Base-by-base conservation (phyloP, 345 rosid species). In the Balakata baccata region DNA sequence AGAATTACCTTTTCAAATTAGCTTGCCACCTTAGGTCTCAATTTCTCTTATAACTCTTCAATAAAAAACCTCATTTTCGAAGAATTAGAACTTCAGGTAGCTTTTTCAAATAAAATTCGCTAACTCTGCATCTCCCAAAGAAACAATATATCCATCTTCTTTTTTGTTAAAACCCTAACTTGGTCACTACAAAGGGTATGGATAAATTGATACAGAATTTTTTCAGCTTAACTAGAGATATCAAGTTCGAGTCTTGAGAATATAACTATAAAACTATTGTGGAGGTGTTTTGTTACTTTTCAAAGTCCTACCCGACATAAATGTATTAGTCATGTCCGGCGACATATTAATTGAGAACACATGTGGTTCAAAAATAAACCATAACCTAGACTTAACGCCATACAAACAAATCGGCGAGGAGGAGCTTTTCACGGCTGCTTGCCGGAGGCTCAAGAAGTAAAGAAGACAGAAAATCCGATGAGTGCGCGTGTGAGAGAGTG, bases 401-500 rank as follows among this genome's bases (percentile, higher is more conserved):
- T 29, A 29, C 34, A n/a, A 80, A 66, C 74, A 70, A 75, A 81
- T 63, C 29, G 57, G 12, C 60, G 53, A 84, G 34, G 79, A 73
- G 76, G 65, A 29, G 72, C 57, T 56, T 68, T 69, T 38, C 74
- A 69, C 49, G 69, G 69, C 41, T 46, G 64, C 17, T 46, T 72
- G 50, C 76, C 71, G 64, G 80, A 69, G 6, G 56, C 51, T 29
- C 18, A 23, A 22, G 10, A 22, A 56, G 10, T 7, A 20, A 39
- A 59, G 43, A 56, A 34, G 34, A 1, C 7, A 4, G 8, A 18
- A 58, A 75, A 63, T n/a, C n/a, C n/a, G n/a, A n/a, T n/a, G 70
- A 77, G 72, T 22, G 73, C 86, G 83, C 84, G 89, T 82, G 85
- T 65, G 83, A 58, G 34, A 78, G 89, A 77, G 92, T 69, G 72